Evolutionary conservation across 2,329 filamentous ascomycete species (phyloP).

Genomic region (Elsinoe batatas): DNA sequence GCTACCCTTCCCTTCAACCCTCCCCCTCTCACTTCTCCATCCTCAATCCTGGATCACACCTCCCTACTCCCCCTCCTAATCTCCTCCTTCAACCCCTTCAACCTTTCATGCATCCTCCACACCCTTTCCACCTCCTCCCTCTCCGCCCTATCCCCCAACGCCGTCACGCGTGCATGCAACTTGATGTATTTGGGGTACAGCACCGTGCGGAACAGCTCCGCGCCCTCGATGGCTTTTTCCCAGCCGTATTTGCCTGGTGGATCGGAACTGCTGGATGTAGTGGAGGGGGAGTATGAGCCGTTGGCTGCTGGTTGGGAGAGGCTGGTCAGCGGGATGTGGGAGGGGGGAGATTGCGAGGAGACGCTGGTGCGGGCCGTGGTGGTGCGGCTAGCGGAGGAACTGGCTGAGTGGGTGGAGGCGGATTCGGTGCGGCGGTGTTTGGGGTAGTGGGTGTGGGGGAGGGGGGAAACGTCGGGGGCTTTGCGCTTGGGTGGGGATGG

Average conservation of each 20-base stretch:
- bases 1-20: background rate
- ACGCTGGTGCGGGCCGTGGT: slow-evolving; percentile 13
- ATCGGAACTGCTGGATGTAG: slow-evolving; percentile 21
- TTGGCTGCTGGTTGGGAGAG: slow-evolving; percentile 12
- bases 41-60: background rate
- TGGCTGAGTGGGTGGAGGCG: slow-evolving; percentile 23
- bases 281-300: slow-evolving; percentile 16
- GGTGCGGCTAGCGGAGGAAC: slow-evolving; percentile 11
- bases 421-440: slow-evolving; percentile 29
- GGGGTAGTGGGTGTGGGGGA: slow-evolving; percentile 19
- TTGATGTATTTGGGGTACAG: slow-evolving; percentile 49
- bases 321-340: background rate
- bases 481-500: slow-evolving; percentile 36
- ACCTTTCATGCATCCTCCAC: slow-evolving; percentile 43
- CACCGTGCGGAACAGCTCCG: slow-evolving; percentile 43
- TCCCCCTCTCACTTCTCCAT: background rate
- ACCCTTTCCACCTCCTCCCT: slow-evolving; percentile 42
- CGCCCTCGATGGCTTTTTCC: slow-evolving; percentile 30
- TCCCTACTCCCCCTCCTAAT: slow-evolving; percentile 33
- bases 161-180: slow-evolving; percentile 41
- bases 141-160: slow-evolving; percentile 27
- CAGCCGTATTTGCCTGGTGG: slow-evolving; percentile 20
- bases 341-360: slow-evolving; percentile 9
- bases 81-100: slow-evolving; percentile 49
- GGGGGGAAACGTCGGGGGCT: slow-evolving; percentile 28